Conservation (phyloP, 2,329 filamentous ascomycete genomes). For the Fusarium napiforme region DNA sequence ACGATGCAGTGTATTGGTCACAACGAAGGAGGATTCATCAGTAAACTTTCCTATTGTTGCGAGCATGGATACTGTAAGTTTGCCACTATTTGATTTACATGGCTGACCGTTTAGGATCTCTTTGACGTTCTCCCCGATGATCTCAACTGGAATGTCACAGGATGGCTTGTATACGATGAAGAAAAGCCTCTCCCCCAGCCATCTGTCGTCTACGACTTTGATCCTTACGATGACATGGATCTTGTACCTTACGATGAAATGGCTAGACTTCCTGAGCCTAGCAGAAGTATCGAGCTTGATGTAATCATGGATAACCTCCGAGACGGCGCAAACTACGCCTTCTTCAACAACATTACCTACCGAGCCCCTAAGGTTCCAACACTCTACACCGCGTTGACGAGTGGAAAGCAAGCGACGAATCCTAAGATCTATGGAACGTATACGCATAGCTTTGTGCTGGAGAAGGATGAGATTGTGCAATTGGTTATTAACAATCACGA, state of each 20-base stretch:
- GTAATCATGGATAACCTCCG: constrained; percentile 71
- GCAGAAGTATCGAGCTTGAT: constrained; percentile 71
- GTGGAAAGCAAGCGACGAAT: constrained; percentile 68
- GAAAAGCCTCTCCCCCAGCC: constrained; percentile 60
- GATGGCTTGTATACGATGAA: constrained; percentile 70
- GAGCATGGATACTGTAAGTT: constrained; percentile 73
- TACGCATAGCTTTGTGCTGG: constrained; percentile 74
- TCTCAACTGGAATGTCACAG: constrained; percentile 75
- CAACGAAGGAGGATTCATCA: constrained; percentile 67
- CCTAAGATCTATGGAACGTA: constrained; percentile 72
- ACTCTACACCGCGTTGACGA: constrained; percentile 78
- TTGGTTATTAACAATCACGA: constrained; percentile 83
- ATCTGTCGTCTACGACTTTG: constrained; percentile 67
- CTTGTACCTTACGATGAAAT: constrained; percentile 76
- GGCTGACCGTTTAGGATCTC: constrained; percentile 57
- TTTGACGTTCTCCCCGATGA: constrained; percentile 75
- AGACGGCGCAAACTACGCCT: constrained; percentile 70
- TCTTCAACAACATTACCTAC: constrained; percentile 84
- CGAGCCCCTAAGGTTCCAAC: constrained; percentile 79
- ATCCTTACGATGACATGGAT: constrained; percentile 78
- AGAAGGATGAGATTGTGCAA: constrained; percentile 75
- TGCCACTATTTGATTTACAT: neutral
- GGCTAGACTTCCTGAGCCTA: constrained; percentile 68
- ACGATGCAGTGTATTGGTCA: constrained; percentile 70
- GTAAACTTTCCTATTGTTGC: constrained; percentile 75